Conservation (phyloP, 768 basidiomycete species). For the Strobilomyces confusus region DNA sequence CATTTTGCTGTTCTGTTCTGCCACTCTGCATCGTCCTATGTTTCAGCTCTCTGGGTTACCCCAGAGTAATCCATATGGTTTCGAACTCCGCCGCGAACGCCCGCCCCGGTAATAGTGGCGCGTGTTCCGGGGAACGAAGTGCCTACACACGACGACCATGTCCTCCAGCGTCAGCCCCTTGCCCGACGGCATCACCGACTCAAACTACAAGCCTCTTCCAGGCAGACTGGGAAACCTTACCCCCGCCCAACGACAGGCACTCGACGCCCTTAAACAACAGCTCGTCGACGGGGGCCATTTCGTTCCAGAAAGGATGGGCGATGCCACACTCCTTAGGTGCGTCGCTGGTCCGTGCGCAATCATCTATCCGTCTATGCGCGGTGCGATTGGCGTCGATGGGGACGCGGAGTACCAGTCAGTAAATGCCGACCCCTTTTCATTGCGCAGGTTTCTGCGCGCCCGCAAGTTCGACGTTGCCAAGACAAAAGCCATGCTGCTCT, state of each 20-base stretch:
- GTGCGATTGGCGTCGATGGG: conserved; percentile 15
- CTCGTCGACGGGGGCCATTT: conserved; percentile 58
- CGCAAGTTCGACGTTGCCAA: conserved; percentile 84
- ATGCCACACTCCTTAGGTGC: conserved; percentile 64
- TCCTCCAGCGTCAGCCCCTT: conserved; percentile 46
- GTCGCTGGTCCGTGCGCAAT: conserved; percentile 12
- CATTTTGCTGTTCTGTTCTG: conserved; percentile 6
- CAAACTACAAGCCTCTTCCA: conserved; percentile 61
- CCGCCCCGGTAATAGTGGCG: too few species aligned
- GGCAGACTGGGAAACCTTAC: conserved; percentile 81
- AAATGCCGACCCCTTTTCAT: not conserved
- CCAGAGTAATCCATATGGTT: conserved; percentile 15
- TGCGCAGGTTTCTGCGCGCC: conserved; percentile 79
- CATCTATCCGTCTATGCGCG: not conserved
- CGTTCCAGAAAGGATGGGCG: conserved; percentile 63
- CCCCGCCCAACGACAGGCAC: conserved; percentile 53
- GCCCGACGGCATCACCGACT: conserved; percentile 58
- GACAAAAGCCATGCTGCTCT: conserved; percentile 80
- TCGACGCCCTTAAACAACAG: conserved; percentile 65
- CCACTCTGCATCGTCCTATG: conserved; percentile 9
- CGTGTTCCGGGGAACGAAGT: not conserved
- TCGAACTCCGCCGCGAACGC: too few species aligned
- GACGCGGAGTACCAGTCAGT: not conserved
- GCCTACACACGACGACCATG: conserved; percentile 19
- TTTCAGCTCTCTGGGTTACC: conserved; percentile 16